Evolutionary conservation across 331 rosid genomes (phyloP), one percentile per base, ranked within the genome.

Genomic region (Prunus yedoensis): DNA sequence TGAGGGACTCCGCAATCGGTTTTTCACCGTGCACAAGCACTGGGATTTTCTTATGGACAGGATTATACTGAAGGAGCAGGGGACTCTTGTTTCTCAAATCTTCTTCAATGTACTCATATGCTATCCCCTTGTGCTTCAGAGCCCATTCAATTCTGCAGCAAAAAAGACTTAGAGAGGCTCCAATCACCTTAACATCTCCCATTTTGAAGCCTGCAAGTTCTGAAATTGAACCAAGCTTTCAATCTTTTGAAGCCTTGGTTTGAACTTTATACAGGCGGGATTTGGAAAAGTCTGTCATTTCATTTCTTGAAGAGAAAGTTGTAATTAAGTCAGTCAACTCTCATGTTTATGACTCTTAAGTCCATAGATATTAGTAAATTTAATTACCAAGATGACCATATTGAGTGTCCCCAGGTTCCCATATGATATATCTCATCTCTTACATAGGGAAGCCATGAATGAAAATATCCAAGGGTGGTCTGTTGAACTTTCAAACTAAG

Each of bases 131-230:
- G 8, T 84, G 74, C 79, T 71, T 86, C 66, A 84, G 49, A 13
- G 83, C 87, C 90, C 87, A 86, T 77, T 86, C 89, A 52, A 88
- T 71, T 83, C 90, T 84, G 25, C 74, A 61, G 61, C 83, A 80
- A 64, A 83, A 80, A 52, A 78, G 79, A 86, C 90, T 84, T 57
- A 67, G 16, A 30, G 79, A 66, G 20, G 86, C 66, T 0, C 81
- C 90, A 38, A 88, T 77, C 52, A 86, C 73, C 85, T 84, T 84
- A 79, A 78, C 82, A 51, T 82, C 86, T 74, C 63, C 93, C 90
- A 84, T 86, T 23, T 6, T n/a, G 20, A 49, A 49, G 38, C 3
- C 52, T 47, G 50, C 13, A 7, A 3, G 16, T 10, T 71, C 65
- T 71, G 20, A 60, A 7, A 11, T 3, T 56, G 21, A 71, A 32